Evolutionary conservation across 345 rosid species (phyloP), one percentile per base, ranked within the genome.

Genomic region (Salix dunnii): DNA sequence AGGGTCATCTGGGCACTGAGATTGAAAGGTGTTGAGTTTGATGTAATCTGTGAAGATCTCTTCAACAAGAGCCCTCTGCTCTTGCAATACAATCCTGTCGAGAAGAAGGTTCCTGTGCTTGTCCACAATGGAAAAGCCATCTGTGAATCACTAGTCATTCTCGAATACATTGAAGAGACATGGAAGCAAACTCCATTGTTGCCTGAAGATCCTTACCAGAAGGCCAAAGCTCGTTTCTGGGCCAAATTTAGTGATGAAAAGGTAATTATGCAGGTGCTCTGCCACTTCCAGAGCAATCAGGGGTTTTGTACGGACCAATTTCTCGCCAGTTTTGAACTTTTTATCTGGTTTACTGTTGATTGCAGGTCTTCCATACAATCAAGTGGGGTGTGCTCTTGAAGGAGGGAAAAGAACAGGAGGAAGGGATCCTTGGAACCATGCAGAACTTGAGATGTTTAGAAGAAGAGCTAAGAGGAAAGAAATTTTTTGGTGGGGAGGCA

Each of bases 401-500:
- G 67, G 27, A 76, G 25, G 65, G 71, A 3, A 53, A 75, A 10
- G 72, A 75, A 67, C 72, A 31, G 2, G 66, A 75, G 30, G 73
- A 76, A 76, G 66, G 35, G 23, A 1, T 76, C 36, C 5, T 31
- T 20, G 14, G 3, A 53, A 3, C 67, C 28, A 11, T 35, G 66
- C 40, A 67, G 55, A 55, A 38, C 30, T 68, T 76, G 28, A 40
- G 30, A 30, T 69, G 36, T 17, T 42, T 68, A 51, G 78, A 76
- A 58, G 67, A 67, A 1, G 78, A 76, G 66, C 38, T 76, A 20
- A 38, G 27, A 64, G 78, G 51, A 3, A 73, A 73, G 12, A 73
- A 40, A 62, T 62, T 40, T 38, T 73, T 73, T 28, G 76, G 76
- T 2, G 76, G 78, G 33, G 78, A 76, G 25, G 28, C 40, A 18